These are phyloP conservation scores for Polygonum maritimum DNA, from an alignment of 148 eudicot genomes.

Conservation along the genomic window DNA sequence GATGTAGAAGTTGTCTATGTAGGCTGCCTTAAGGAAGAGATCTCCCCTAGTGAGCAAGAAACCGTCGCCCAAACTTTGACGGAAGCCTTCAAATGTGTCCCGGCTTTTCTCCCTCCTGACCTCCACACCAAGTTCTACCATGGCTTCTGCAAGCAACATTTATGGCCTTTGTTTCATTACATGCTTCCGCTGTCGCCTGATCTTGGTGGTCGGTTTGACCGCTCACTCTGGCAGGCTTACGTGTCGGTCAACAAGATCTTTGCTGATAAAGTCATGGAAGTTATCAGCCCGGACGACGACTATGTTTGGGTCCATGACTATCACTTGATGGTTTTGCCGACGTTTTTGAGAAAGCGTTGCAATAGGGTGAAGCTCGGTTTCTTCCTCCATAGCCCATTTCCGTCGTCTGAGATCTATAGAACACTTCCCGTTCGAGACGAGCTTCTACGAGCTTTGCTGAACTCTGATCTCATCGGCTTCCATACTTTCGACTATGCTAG, in stretches of 20 bases:
- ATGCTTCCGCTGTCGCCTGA: slow-evolving; percentile 85
- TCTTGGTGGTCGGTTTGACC: slow-evolving; percentile 74
- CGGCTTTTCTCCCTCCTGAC: slow-evolving; percentile 71
- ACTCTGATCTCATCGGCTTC: slow-evolving; percentile 16
- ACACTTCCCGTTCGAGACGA: slow-evolving; percentile 16
- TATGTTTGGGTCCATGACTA: slow-evolving; percentile 18
- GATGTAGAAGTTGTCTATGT: slow-evolving; percentile 68
- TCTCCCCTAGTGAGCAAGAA: slow-evolving; percentile 56
- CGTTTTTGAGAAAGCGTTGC: slow-evolving; percentile 15
- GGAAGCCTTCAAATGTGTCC: slow-evolving; percentile 71
- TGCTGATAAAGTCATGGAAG: slow-evolving; percentile 21
- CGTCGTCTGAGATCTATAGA: slow-evolving; percentile 17
- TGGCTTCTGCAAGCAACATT: slow-evolving; percentile 78
- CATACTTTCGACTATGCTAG: slow-evolving; percentile 19
- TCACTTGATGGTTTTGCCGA: slow-evolving; percentile 15
- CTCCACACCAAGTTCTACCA: slow-evolving; percentile 65
- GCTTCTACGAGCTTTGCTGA: slow-evolving; percentile 11
- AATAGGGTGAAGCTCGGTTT: slow-evolving; percentile 17
- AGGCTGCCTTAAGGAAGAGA: slow-evolving; percentile 64
- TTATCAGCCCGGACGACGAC: slow-evolving; percentile 19
- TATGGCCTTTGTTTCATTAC: slow-evolving; percentile 89
- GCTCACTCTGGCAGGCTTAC: slow-evolving; percentile 20
- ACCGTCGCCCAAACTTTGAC: slow-evolving; percentile 64
- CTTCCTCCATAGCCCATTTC: slow-evolving; percentile 18
- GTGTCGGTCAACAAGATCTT: slow-evolving; percentile 19